Conservation (phyloP, 345 rosid species). For the Capsella bursapastoris region DNA sequence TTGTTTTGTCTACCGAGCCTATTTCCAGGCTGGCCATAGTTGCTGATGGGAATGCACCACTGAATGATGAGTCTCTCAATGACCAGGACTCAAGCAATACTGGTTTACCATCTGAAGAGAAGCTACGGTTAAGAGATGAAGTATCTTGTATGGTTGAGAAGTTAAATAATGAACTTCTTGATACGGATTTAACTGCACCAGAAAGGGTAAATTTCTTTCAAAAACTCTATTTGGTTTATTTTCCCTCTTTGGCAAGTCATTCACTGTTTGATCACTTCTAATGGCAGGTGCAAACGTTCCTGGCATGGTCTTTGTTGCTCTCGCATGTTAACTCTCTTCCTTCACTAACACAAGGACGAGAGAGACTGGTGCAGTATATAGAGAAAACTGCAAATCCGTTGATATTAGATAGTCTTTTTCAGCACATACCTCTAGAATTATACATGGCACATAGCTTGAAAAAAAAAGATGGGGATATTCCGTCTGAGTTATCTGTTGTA, state of each 20-base stretch:
- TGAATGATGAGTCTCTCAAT: constrained; percentile 46
- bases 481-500: constrained; percentile 60
- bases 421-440: constrained; percentile 79
- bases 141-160: constrained; percentile 70
- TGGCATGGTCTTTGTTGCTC: constrained; percentile 87
- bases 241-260: constrained; percentile 5
- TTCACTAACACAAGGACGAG: constrained; percentile 64
- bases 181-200: constrained; percentile 67
- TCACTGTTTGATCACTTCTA: constrained; percentile 32
- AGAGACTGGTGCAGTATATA: constrained; percentile 76
- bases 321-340: constrained; percentile 79
- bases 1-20: constrained; percentile 79
- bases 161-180: constrained; percentile 67
- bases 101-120: constrained; percentile 62
- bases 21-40: constrained; percentile 66
- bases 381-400: constrained; percentile 65
- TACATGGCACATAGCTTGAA: constrained; percentile 60
- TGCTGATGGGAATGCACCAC: constrained; percentile 53
- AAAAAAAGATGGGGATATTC: constrained; percentile 74
- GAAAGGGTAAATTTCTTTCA: constrained; percentile 64
- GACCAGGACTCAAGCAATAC: constrained; percentile 50
- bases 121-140: constrained; percentile 66
- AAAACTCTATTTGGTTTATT: constrained; percentile 19
- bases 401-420: constrained; percentile 87
- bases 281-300: constrained; percentile 75